Percentiles rank a stretch among this genome's conserved stretches.
Conservation (phyloP, 345 rosid species). For the Citrus glauca region DNA sequence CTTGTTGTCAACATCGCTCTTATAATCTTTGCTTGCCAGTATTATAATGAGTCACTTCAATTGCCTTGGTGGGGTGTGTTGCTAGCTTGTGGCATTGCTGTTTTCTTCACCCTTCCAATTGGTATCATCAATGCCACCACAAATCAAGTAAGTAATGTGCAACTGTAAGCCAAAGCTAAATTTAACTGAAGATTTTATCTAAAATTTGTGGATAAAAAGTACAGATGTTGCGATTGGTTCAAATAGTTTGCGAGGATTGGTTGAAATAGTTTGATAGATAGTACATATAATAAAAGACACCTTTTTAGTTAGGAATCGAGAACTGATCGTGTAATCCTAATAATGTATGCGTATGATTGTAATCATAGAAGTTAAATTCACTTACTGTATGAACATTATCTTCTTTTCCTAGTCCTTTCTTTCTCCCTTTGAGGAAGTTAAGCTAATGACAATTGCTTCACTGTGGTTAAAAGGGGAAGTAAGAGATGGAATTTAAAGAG, state of each 20-base stretch:
- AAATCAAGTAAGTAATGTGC: constrained; percentile 44
- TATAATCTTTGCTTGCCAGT: constrained; percentile 48
- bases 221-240: not conserved
- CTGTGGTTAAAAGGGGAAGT: not conserved
- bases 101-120: constrained; percentile 73
- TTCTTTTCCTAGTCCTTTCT: no score
- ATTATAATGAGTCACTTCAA: constrained; percentile 64
- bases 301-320: no score
- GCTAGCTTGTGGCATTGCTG: constrained; percentile 71
- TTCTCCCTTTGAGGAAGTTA: not conserved
- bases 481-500: no score
- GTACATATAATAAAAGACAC: no score
- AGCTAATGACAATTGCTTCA: not conserved
- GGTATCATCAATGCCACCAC: constrained; percentile 78
- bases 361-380: no score
- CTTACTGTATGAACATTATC: no score
- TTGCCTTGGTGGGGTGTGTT: constrained; percentile 93
- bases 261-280: no score
- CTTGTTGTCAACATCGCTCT: constrained; percentile 44
- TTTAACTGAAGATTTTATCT: not conserved
- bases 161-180: not conserved
- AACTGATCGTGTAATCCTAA: no score
- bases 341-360: no score
- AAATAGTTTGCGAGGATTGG: not conserved
- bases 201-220: not conserved